phyloP scores from a whole-genome alignment of 148 eudicot genomes.

The Heliosperma pusillum region DNA sequence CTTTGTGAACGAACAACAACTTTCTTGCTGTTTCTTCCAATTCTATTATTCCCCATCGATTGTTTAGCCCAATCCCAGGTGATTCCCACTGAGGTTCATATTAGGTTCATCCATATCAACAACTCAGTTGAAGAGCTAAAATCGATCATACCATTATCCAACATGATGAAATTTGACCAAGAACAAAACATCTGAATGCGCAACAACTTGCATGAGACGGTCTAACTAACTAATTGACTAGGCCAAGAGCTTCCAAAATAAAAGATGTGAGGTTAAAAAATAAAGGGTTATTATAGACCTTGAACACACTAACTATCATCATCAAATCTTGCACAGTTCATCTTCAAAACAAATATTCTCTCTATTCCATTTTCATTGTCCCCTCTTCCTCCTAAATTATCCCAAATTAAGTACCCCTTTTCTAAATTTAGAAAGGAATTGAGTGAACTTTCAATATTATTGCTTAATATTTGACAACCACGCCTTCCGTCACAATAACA shows the following conservation, averaged over 20 bases:
- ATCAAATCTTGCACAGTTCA: no score
- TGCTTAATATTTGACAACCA: no score
- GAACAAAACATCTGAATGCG: background rate
- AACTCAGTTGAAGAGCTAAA: background rate
- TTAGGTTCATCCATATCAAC: background rate
- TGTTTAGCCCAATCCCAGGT: background rate
- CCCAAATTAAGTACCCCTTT: background rate
- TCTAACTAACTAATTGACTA: background rate
- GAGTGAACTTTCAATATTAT: background rate
- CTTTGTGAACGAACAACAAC: background rate
- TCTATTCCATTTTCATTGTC: background rate
- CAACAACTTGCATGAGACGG: background rate
- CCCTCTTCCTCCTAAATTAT: background rate
- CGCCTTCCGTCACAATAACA: no score
- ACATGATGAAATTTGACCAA: background rate
- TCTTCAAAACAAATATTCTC: no score
- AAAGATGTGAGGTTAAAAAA: background rate
- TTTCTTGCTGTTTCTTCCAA: background rate
- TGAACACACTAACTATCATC: background rate
- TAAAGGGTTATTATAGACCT: background rate
- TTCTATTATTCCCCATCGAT: background rate
- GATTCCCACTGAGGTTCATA: background rate
- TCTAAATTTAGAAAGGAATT: background rate
- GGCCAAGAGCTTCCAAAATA: background rate
- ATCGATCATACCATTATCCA: background rate